Base-by-base conservation (phyloP, 164 flowering plant species). In the Euptelea pleiosperma region DNA sequence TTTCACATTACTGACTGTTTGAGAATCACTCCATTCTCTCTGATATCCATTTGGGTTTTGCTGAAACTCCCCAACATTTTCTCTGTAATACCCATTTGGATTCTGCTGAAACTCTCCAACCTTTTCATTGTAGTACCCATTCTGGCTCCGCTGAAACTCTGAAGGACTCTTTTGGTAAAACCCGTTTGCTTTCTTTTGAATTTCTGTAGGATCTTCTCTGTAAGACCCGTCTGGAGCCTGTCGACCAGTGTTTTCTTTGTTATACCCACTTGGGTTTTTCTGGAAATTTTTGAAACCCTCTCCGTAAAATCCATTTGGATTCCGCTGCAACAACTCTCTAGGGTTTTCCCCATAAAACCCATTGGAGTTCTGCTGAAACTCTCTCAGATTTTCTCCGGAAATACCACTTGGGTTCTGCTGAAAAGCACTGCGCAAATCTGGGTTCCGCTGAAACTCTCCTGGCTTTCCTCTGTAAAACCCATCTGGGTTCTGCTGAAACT, bases 61-160 rank as follows among this genome's bases (percentile, higher is more conserved):
- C 51, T 14, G 46, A 28, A n/a, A 28, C 4, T 47, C 51, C 33
- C 66, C 62, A 58, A 25, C 29, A 16, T 11, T 55, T 60, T 45
- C 39, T 36, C 50, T 48, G 8, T 47, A 16, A 48, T 33, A 52
- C 8, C 33, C 64, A 56, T 28, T 47, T 54, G 46, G 52, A 39
- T 45, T 56, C 53, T 63, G 77, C 52, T 61, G 74, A 52, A 40
- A 22, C 5, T 48, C 46, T 37, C 22, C 58, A 22, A 9, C 19
- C 26, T n/a, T 39, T 12, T 44, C 58, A 1, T 59, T 28, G 26
- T 52, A 28, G 28, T 25, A 34, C 6, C 28, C 37, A 65, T 52
- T 33, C 26, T 12, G 54, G 53, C 48, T 45, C 39, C 21, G 18
- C 43, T 29, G 57, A 37, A 14, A 47, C 0, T 30, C 49, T 4